phyloP scores from a whole-genome alignment of 139 green algal species.

The Pseudopediastrum boryanum region DNA sequence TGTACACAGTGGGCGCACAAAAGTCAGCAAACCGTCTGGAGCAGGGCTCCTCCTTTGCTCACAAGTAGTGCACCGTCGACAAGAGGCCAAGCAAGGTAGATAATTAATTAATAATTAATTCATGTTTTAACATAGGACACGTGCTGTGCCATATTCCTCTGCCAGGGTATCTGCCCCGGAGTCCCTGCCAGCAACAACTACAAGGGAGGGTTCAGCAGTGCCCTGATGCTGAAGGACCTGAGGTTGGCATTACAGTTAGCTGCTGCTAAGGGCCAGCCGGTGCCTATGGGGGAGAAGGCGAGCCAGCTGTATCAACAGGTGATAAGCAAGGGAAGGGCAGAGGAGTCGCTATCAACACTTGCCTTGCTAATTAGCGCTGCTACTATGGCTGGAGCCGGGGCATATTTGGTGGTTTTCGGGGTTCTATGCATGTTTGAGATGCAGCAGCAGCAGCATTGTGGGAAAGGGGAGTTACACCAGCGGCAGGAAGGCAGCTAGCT shows the following conservation, averaged over 20 bases:
- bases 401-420: no score
- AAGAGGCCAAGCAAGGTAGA: not conserved
- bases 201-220: constrained; percentile 28
- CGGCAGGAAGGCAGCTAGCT: no score
- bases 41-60: no score
- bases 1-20: no score
- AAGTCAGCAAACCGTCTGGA: no score
- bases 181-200: constrained; percentile 30
- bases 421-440: no score
- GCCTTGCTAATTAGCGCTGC: no score
- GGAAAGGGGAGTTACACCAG: no score
- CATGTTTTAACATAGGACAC: not conserved
- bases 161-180: constrained; percentile 29
- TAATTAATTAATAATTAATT: not conserved
- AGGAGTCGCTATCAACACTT: no score
- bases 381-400: no score
- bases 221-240: constrained; percentile 51
- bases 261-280: not conserved
- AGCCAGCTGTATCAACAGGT: constrained; percentile 31
- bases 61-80: not conserved
- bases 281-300: constrained; percentile 30
- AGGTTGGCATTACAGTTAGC: constrained; percentile 33
- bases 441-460: no score
- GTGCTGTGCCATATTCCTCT: not conserved
- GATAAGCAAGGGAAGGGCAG: no score